Evolutionary conservation across 352 stramenopile species (phyloP).

Genomic region (Globisporangium polare): DNA sequence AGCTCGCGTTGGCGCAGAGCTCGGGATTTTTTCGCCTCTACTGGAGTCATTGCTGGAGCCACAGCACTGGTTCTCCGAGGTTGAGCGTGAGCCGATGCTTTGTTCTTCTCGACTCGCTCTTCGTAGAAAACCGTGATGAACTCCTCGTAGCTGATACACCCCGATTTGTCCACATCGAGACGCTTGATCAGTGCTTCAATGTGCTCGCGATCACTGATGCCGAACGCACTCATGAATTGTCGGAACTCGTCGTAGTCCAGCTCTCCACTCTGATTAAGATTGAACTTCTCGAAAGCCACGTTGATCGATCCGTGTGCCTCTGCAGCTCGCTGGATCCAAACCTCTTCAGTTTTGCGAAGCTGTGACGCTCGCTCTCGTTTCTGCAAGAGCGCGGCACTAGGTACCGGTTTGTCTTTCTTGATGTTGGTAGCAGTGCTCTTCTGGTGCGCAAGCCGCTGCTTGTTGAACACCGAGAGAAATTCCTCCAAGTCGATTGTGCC

Average conservation of each 20-base stretch:
- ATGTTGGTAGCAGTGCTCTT: constrained; percentile 1
- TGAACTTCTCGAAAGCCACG: constrained; percentile 39
- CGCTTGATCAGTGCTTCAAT: constrained; percentile 40
- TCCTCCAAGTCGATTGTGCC: constrained; percentile 45
- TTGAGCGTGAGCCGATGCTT: neutral
- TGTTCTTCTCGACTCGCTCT: constrained; percentile 7
- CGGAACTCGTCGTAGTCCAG: constrained; percentile 47
- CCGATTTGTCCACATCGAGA: constrained; percentile 41
- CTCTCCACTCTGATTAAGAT: constrained; percentile 35
- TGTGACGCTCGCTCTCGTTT: constrained; percentile 26
- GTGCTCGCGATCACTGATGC: constrained; percentile 38
- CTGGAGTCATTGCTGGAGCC: neutral
- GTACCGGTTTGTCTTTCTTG: neutral
- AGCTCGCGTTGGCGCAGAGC: constrained; percentile 35
- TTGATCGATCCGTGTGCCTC: constrained; percentile 25
- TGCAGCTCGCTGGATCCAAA: constrained; percentile 45
- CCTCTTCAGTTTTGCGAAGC: constrained; percentile 33
- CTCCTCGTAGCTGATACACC: constrained; percentile 56
- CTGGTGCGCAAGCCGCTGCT: constrained; percentile 17
- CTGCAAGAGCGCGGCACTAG: constrained; percentile 6
- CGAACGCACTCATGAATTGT: constrained; percentile 43
- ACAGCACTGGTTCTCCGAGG: neutral
- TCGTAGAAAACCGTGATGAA: constrained; percentile 65
- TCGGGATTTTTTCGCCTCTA: constrained; percentile 26
- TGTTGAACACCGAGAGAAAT: constrained; percentile 55